These are phyloP conservation scores for Xylaria digitata DNA, from an alignment of 2,329 filamentous ascomycete genomes.

Conservation along the genomic window DNA sequence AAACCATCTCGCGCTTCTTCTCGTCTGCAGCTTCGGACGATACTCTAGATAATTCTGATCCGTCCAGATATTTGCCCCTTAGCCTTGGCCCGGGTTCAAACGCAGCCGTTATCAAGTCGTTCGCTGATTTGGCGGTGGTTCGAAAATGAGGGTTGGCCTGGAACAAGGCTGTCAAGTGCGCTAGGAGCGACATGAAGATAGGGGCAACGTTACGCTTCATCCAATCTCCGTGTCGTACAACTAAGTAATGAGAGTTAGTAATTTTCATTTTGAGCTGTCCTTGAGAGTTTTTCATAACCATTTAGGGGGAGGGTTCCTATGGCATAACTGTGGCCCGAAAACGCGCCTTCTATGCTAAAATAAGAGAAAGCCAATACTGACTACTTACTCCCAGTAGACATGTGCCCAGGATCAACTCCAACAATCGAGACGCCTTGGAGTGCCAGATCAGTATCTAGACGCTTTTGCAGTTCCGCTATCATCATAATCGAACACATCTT, in stretches of 20 bases:
- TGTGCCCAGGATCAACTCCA: constrained; percentile 31
- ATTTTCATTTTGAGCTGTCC: neutral
- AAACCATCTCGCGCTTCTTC: constrained; percentile 35
- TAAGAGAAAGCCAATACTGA: too few species aligned
- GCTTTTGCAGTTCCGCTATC: constrained; percentile 31
- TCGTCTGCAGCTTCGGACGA: constrained; percentile 33
- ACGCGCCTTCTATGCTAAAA: neutral
- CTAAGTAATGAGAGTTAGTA: neutral
- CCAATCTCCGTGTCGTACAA: constrained; percentile 15
- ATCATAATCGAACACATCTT: constrained; percentile 37
- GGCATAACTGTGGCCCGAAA: neutral
- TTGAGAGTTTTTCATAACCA: neutral
- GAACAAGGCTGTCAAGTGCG: constrained; percentile 2
- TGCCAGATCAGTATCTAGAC: constrained; percentile 23
- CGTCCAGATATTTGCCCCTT: constrained; percentile 31
- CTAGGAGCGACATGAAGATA: constrained; percentile 8
- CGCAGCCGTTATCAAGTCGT: neutral
- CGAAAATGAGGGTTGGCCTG: constrained; percentile 16
- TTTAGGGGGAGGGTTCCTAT: too few species aligned
- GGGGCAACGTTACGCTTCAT: constrained; percentile 7
- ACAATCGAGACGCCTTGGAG: constrained; percentile 23
- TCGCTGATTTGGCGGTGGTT: constrained; percentile 8
- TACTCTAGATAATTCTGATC: constrained; percentile 15
- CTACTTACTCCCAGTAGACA: constrained; percentile 18
- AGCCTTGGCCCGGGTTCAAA: neutral